Base-by-base conservation (phyloP, 257 asterid species). In the Orobanche coerulescens region DNA sequence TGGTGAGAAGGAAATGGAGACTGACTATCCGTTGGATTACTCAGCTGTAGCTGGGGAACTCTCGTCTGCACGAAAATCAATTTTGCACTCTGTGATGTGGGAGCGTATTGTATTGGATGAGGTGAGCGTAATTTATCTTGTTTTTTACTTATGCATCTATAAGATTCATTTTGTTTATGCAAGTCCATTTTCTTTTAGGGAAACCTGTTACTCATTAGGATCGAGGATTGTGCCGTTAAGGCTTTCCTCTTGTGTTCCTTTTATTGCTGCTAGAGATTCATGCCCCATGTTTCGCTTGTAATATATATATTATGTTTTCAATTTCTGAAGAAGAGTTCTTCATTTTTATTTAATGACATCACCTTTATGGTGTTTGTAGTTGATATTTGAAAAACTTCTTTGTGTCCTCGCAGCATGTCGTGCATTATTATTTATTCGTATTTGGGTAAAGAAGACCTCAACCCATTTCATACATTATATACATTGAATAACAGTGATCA, bases 91-190 rank as follows among this genome's bases (percentile, higher is more conserved):
- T 22, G 79, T 88, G 71, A 71, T 67, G 34, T 92, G 98, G 98
- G 76, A 88, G 53, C 95, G 98, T 12, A 66, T 92, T 58, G 75
- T 92, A 57, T 75, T 92, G 82, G 98, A 92, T 73, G 98, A 92
- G 86, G 96, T 91, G 52, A 75, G 60, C 5, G 28, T 47, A 39
- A 10, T 71, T 28, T 28, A 42, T 16, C 58, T 64, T 25, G 7
- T n/a, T 31, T 54, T 60, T 39, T 20, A 48, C 31, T 11, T 20
- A 31, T 62, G 58, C 22, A 12, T 58, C 22, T 24, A 46, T 43
- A 23, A 26, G 50, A n/a, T 47, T 24, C 23, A 20, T 23, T 57
- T 30, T 43, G 28, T n/a, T n/a, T 55, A 33, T 24, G 72, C 12
- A 24, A 54, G 18, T 64, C 47, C 43, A 52, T 69, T 18, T 53